These are phyloP conservation scores for Panellus pusillus DNA, from an alignment of 768 basidiomycete genomes.

Conservation along the genomic window DNA sequence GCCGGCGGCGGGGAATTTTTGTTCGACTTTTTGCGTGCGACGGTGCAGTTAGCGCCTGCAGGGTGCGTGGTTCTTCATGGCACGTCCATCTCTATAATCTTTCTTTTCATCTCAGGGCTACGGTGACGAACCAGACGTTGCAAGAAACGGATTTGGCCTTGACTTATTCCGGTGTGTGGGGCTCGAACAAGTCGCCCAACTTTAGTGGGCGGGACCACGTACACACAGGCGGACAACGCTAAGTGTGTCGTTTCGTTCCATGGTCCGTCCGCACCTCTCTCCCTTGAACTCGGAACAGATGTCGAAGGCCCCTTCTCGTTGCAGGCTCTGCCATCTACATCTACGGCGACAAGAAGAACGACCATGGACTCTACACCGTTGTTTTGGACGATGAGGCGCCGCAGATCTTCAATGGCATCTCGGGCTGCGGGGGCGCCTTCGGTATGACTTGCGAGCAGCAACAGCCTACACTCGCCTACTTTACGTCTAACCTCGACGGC, in stretches of 20 bases:
- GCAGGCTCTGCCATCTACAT: conserved; percentile 45
- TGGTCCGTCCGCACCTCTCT: conserved; percentile 26
- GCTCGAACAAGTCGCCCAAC: conserved; percentile 40
- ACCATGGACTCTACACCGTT: conserved; percentile 46
- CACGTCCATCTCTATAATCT: not conserved
- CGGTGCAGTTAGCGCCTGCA: conserved; percentile 44
- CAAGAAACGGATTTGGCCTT: conserved; percentile 41
- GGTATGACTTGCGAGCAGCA: conserved; percentile 47
- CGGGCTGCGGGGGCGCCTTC: conserved; percentile 48
- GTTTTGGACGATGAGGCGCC: conserved; percentile 37
- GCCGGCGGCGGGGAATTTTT: conserved; percentile 37
- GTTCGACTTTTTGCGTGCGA: conserved; percentile 43
- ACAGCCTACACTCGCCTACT: conserved; percentile 41
- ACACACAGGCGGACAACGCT: conserved; percentile 41
- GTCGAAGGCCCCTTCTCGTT: not conserved
- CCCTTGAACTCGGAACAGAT: no score
- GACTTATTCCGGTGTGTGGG: conserved; percentile 43
- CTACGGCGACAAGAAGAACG: conserved; percentile 50
- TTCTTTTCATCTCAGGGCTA: conserved; percentile 31
- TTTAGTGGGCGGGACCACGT: conserved; percentile 48
- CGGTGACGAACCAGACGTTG: conserved; percentile 39
- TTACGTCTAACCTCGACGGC: conserved; percentile 42
- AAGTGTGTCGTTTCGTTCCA: conserved; percentile 42
- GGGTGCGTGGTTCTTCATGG: conserved; percentile 33
- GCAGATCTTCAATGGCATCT: conserved; percentile 38